Conservation (phyloP, 2,329 filamentous ascomycete genomes). For the Didymosphaeria variabile region DNA sequence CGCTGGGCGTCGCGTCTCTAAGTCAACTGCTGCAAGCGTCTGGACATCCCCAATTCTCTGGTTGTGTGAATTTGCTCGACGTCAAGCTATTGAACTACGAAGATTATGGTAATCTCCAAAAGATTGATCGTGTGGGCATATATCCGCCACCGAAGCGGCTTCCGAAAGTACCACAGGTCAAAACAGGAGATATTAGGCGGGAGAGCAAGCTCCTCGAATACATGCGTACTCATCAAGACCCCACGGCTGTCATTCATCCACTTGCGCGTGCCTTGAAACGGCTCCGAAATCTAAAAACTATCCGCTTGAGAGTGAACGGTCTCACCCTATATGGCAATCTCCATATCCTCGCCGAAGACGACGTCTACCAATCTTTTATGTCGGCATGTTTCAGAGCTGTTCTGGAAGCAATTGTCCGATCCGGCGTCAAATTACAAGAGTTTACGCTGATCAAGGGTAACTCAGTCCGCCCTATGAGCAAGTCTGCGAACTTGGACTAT, state of each 20-base stretch:
- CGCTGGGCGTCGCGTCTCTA: slow-evolving; percentile 36
- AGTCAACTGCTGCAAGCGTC: slow-evolving; percentile 31
- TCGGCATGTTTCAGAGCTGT: slow-evolving; percentile 32
- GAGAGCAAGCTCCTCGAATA: slow-evolving; percentile 36
- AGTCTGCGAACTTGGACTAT: slow-evolving; percentile 26
- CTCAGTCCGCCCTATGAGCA: slow-evolving; percentile 15
- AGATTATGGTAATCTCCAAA: slow-evolving; percentile 32
- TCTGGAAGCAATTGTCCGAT: slow-evolving; percentile 31
- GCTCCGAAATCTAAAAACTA: slow-evolving; percentile 27
- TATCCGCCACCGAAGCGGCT: slow-evolving; percentile 43
- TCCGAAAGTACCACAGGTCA: slow-evolving; percentile 27
- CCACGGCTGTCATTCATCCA: slow-evolving; percentile 28
- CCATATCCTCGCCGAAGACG: slow-evolving; percentile 11
- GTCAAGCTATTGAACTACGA: slow-evolving; percentile 34
- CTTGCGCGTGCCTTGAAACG: slow-evolving; percentile 28
- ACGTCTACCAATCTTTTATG: slow-evolving; percentile 13
- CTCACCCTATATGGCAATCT: slow-evolving; percentile 1
- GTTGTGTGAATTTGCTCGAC: slow-evolving; percentile 31
- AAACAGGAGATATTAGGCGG: slow-evolving; percentile 25
- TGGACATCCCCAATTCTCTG: slow-evolving; percentile 25
- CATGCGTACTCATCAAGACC: slow-evolving; percentile 24
- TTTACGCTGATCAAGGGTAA: slow-evolving; percentile 33
- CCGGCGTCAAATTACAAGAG: slow-evolving; percentile 29
- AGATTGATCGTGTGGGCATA: slow-evolving; percentile 33
- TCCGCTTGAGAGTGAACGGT: slow-evolving; percentile 28